phyloP scores from a whole-genome alignment of 2,329 filamentous ascomycete genomes.

The Ceratocystis smalleyi region DNA sequence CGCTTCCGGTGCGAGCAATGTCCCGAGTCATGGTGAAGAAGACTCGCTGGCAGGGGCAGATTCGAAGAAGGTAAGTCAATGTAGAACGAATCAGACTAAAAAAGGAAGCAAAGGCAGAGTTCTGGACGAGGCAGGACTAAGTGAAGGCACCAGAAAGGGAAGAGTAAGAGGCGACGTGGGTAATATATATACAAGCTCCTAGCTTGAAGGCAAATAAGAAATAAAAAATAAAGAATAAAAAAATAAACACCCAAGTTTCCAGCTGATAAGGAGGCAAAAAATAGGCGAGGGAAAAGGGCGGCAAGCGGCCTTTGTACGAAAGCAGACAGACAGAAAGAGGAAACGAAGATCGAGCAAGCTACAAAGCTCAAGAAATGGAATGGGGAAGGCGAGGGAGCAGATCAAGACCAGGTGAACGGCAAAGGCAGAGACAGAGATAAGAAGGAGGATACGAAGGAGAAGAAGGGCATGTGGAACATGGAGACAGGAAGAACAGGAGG shows the following conservation, averaged over 20 bases:
- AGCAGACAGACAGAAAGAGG: not conserved
- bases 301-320: not conserved
- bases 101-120: not conserved
- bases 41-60: not conserved
- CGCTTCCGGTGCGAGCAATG: constrained; percentile 11
- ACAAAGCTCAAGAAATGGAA: not conserved
- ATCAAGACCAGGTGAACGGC: not conserved
- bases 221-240: not conserved
- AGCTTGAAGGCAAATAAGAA: not conserved
- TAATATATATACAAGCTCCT: not conserved
- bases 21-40: constrained; percentile 5
- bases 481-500: not conserved
- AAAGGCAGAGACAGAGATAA: not conserved
- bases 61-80: not conserved
- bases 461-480: not conserved
- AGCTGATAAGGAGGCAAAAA: not conserved
- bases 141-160: not conserved
- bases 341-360: not conserved
- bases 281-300: not conserved
- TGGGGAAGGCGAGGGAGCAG: constrained; percentile 1
- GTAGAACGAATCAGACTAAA: not conserved
- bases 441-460: not conserved
- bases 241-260: not conserved
- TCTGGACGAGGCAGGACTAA: not conserved
- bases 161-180: not conserved